Percentiles rank a stretch among this genome's conserved stretches.
These are phyloP conservation scores for Emericellopsis cladophorae DNA, from an alignment of 2,329 filamentous ascomycete genomes.

Conservation along the genomic window DNA sequence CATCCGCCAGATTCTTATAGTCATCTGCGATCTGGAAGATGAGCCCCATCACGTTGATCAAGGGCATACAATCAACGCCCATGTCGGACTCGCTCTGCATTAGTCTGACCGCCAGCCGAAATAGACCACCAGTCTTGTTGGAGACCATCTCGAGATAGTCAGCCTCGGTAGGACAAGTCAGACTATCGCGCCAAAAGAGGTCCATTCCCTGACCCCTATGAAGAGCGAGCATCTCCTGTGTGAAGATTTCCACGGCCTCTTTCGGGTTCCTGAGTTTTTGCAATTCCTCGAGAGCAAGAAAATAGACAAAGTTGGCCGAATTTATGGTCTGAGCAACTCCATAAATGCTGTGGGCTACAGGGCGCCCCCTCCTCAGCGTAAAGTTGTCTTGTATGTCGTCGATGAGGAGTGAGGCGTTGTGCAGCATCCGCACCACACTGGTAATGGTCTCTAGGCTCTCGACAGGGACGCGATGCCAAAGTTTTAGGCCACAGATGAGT, in stretches of 20 bases:
- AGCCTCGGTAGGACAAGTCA: conserved; percentile 66
- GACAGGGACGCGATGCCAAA: conserved; percentile 57
- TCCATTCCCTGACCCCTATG: conserved; percentile 79
- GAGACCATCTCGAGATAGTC: conserved; percentile 79
- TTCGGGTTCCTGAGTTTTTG: conserved; percentile 51
- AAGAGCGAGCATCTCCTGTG: conserved; percentile 65
- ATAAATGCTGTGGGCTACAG: conserved; percentile 34
- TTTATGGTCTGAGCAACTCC: conserved; percentile 37
- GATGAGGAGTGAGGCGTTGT: conserved; percentile 35
- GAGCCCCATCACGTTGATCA: conserved; percentile 71
- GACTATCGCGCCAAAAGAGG: conserved; percentile 68
- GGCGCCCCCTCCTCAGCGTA: conserved; percentile 29
- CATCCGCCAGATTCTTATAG: conserved; percentile 65
- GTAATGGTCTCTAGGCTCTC: conserved; percentile 58
- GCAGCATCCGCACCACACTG: conserved; percentile 63
- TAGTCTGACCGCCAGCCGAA: conserved; percentile 66
- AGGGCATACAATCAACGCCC: conserved; percentile 54
- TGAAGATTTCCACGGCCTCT: conserved; percentile 52
- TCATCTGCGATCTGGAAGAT: conserved; percentile 80
- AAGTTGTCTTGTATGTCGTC: conserved; percentile 37
- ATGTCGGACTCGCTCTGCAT: conserved; percentile 57
- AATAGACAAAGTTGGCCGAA: conserved; percentile 34
- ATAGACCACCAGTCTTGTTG: conserved; percentile 74
- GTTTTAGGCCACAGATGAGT: conserved; percentile 63
- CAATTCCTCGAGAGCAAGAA: conserved; percentile 41